Conservation (phyloP, 1,139 yeast species). For the Zygosaccharomyces sapae region DNA sequence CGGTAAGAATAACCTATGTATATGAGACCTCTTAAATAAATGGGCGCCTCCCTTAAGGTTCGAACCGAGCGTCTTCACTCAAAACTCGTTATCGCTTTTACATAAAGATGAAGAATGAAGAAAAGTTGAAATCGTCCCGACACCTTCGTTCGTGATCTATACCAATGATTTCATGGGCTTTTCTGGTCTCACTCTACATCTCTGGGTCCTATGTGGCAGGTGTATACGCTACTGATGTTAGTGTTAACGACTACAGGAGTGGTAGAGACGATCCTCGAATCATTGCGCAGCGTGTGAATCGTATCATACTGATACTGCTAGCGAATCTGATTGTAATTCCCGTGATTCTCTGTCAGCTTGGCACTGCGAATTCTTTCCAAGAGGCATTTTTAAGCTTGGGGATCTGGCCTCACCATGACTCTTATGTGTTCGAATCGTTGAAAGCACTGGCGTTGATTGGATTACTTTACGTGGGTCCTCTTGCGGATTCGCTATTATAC, state of each 20-base stretch:
- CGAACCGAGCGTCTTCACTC: conserved; percentile 3
- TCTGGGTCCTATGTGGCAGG: conserved; percentile 31
- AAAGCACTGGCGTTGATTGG: conserved; percentile 38
- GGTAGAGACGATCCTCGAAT: conserved; percentile 48
- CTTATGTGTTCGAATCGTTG: conserved; percentile 29
- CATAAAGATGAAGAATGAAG: not conserved
- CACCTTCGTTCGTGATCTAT: not conserved
- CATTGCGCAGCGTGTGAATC: conserved; percentile 37
- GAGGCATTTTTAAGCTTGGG: conserved; percentile 29
- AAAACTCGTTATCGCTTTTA: not conserved
- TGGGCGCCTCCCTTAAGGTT: not conserved
- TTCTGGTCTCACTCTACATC: conserved; percentile 23
- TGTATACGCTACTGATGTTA: conserved; percentile 22
- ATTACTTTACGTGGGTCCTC: conserved; percentile 56
- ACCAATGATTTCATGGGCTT: conserved; percentile 9
- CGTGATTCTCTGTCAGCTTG: conserved; percentile 16
- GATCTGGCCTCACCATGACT: conserved; percentile 30
- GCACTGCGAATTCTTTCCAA: conserved; percentile 10
- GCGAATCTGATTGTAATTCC: conserved; percentile 36
- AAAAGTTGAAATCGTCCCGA: not conserved
- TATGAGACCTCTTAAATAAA: conserved; percentile 3
- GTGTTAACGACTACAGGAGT: conserved; percentile 21
- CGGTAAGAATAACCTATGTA: conserved; percentile 46
- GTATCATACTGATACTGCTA: conserved; percentile 31
- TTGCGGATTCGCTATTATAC: conserved; percentile 39